Conservation (phyloP, 2,329 filamentous ascomycete species). For the Colletotrichum incanum region DNA sequence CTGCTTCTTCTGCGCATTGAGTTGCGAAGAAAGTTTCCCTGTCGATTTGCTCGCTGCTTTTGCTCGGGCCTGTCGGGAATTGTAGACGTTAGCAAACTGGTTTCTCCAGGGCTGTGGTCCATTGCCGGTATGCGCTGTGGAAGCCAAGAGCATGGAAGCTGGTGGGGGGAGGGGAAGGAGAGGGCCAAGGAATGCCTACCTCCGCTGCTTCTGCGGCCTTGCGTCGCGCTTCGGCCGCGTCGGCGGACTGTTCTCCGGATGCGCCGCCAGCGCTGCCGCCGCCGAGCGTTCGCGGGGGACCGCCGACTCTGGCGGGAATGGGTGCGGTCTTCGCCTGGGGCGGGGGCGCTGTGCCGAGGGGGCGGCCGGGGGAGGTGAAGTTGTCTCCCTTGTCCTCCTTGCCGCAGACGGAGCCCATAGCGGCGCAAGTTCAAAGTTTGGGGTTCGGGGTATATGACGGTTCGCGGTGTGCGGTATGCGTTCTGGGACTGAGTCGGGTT, state of each 20-base stretch:
- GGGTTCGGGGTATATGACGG: not conserved
- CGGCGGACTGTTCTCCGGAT: conserved; percentile 46
- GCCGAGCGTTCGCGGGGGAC: conserved; percentile 76
- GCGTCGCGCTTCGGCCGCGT: conserved; percentile 73
- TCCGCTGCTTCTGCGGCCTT: conserved; percentile 88
- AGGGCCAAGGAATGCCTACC: conserved; percentile 65
- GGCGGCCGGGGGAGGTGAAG: conserved; percentile 81
- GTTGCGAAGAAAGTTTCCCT: conserved; percentile 79
- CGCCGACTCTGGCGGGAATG: conserved; percentile 69
- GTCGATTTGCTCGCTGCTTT: conserved; percentile 71
- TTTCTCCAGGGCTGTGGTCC: not conserved
- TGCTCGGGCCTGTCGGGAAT: conserved; percentile 73
- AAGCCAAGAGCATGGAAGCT: not conserved
- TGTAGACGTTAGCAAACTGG: conserved; percentile 1
- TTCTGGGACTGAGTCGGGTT: not conserved
- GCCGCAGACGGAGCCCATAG: conserved; percentile 91
- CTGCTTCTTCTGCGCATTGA: conserved; percentile 83
- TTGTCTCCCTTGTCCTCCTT: conserved; percentile 80
- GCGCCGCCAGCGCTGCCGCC: conserved; percentile 65
- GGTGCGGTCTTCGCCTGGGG: conserved; percentile 65
- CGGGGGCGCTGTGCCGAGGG: conserved; percentile 73
- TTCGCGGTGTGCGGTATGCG: not conserved
- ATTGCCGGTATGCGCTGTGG: not conserved
- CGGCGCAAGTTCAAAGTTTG: conserved; percentile 37
- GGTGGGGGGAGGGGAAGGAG: conserved; percentile 12